Evolutionary conservation across 805 yeast genomes (phyloP).

Genomic region (Candida germanica): DNA sequence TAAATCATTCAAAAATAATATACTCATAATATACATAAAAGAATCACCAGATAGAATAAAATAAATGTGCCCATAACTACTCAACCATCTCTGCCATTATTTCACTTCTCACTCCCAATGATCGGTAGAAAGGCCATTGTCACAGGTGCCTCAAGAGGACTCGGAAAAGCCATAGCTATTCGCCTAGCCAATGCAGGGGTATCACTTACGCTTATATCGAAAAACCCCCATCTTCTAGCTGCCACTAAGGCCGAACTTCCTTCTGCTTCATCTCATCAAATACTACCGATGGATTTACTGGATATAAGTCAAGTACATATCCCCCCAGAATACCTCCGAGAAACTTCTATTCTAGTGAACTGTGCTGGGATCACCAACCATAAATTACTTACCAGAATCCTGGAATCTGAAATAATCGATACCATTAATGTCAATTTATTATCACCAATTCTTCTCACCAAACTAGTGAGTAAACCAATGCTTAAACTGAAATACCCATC

Average conservation of each 20-base stretch:
- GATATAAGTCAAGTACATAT: slow-evolving; percentile 3
- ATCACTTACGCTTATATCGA: slow-evolving; percentile 29
- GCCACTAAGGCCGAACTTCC: slow-evolving; percentile 9
- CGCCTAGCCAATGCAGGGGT: slow-evolving; percentile 29
- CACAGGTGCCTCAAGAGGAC: slow-evolving; percentile 41
- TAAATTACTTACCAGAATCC: slow-evolving; percentile 45
- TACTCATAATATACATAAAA: background rate
- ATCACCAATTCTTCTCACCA: slow-evolving; percentile 60
- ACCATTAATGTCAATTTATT: slow-evolving; percentile 56
- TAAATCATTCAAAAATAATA: background rate
- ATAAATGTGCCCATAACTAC: no score
- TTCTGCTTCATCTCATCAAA: slow-evolving; percentile 7
- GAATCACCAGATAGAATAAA: background rate
- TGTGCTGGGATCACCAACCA: slow-evolving; percentile 68
- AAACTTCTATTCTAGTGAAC: slow-evolving; percentile 45
- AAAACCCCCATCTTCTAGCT: slow-evolving; percentile 34
- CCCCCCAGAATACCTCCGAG: slow-evolving; percentile 3
- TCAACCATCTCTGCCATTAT: no score
- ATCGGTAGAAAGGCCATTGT: slow-evolving; percentile 27
- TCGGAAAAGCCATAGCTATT: slow-evolving; percentile 30
- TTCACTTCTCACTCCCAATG: no score
- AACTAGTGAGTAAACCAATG: slow-evolving; percentile 51
- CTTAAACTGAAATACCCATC: slow-evolving; percentile 24
- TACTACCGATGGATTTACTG: slow-evolving; percentile 12
- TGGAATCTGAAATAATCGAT: slow-evolving; percentile 37